Evolutionary conservation across 345 rosid species (phyloP).

Genomic region (Camelina laxa): DNA sequence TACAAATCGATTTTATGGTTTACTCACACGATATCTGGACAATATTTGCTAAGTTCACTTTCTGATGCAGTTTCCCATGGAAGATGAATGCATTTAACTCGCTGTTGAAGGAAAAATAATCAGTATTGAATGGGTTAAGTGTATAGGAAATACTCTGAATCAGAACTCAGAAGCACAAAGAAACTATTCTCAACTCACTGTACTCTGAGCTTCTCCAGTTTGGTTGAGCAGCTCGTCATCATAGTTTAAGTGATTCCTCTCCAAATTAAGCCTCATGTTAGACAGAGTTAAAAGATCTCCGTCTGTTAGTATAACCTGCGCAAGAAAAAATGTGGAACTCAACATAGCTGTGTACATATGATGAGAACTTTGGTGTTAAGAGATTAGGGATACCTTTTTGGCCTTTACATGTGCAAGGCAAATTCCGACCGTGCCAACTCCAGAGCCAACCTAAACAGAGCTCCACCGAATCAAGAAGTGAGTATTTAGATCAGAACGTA

Average conservation of each 20-base stretch:
- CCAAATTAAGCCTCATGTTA: conserved; percentile 77
- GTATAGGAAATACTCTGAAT: conserved; percentile 20
- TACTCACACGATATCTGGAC: conserved; percentile 73
- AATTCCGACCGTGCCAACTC: conserved; percentile 85
- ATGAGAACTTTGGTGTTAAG: conserved; percentile 10
- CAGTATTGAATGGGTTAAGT: not conserved
- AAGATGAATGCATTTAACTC: conserved; percentile 72
- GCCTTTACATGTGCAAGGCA: conserved; percentile 85
- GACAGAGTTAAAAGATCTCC: conserved; percentile 75
- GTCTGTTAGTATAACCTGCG: conserved; percentile 74
- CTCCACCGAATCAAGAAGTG: conserved; percentile 29
- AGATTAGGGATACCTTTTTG: conserved; percentile 54
- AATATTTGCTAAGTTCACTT: conserved; percentile 49
- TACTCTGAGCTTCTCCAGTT: conserved; percentile 38
- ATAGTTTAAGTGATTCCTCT: conserved; percentile 50
- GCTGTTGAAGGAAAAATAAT: conserved; percentile 34
- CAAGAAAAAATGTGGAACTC: not conserved
- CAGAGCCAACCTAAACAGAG: conserved; percentile 77
- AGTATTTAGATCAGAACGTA: conserved; percentile 6
- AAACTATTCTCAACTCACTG: conserved; percentile 49
- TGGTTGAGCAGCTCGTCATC: conserved; percentile 35
- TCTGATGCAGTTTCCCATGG: conserved; percentile 83
- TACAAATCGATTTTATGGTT: not conserved
- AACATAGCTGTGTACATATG: conserved; percentile 6
- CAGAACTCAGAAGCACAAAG: conserved; percentile 17